Evolutionary conservation across 2,329 filamentous ascomycete genomes (phyloP).

Genomic region (Aspergillus clavatus): DNA sequence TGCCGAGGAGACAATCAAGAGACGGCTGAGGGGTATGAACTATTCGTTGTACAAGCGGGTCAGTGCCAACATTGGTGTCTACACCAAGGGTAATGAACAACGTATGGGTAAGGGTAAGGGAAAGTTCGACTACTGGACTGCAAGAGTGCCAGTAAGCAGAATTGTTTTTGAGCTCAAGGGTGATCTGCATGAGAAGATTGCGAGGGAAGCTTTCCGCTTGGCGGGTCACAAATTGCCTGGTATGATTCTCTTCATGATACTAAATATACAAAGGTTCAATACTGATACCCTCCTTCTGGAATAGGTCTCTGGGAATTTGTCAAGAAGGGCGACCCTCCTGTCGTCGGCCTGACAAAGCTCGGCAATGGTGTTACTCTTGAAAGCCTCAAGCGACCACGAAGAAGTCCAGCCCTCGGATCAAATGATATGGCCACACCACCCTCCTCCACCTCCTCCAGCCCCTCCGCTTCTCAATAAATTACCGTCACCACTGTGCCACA

Average conservation of each 20-base stretch:
- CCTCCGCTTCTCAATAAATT: constrained; percentile 34
- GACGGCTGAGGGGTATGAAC: constrained; percentile 79
- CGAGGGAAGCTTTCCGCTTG: constrained; percentile 85
- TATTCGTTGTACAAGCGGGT: constrained; percentile 91
- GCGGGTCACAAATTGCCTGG: constrained; percentile 93
- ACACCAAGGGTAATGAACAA: constrained; percentile 90
- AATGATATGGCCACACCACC: constrained; percentile 26
- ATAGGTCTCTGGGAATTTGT: constrained; percentile 75
- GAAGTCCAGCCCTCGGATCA: constrained; percentile 51
- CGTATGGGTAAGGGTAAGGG: constrained; percentile 99
- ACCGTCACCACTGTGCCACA: constrained; percentile 3
- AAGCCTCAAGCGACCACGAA: constrained; percentile 74
- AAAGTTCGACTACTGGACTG: constrained; percentile 93
- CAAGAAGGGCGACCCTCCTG: constrained; percentile 79
- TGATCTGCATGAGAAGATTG: constrained; percentile 88
- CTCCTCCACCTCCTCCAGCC: constrained; percentile 33
- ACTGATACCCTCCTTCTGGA: constrained; percentile 17
- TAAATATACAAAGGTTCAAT: constrained; percentile 4
- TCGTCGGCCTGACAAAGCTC: constrained; percentile 90
- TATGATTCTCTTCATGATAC: constrained; percentile 41
- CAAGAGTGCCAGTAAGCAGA: constrained; percentile 82
- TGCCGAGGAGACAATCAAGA: constrained; percentile 90
- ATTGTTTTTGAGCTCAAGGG: constrained; percentile 91
- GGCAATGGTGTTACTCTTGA: constrained; percentile 74
- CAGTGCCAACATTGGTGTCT: constrained; percentile 89